Conservation (phyloP, 306 rosid species). For the Rosa multiflora region DNA sequence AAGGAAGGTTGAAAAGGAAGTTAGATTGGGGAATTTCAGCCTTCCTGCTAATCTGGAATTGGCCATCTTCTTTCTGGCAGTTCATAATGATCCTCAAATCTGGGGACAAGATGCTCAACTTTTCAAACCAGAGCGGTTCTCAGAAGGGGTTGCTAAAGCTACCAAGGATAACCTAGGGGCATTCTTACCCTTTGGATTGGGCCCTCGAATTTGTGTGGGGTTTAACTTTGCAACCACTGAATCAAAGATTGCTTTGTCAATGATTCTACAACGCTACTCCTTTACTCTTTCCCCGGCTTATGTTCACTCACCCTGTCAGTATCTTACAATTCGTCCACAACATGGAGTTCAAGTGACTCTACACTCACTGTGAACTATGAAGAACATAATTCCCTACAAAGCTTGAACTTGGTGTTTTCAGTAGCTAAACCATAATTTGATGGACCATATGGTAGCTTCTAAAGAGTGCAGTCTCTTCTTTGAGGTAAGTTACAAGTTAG, state of each 20-base stretch:
- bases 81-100: constrained; percentile 10
- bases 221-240: constrained; percentile 3
- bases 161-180: constrained; percentile 1
- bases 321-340: constrained; percentile 6
- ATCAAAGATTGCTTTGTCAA: constrained; percentile 17
- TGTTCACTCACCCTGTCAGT: constrained; percentile 9
- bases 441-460: background rate
- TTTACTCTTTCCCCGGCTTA: constrained; percentile 17
- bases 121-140: constrained; percentile 14
- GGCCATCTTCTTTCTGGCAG: background rate
- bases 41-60: no score
- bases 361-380: background rate
- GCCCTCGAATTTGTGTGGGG: constrained; percentile 20
- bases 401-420: no score
- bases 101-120: constrained; percentile 21
- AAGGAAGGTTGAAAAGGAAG: background rate
- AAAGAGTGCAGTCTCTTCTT: background rate
- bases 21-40: background rate
- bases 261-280: constrained; percentile 18
- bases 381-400: no score
- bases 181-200: constrained; percentile 22
- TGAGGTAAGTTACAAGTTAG: background rate
- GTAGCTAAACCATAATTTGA: no score
- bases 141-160: constrained; percentile 17
- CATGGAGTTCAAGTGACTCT: constrained; percentile 19